Evolutionary conservation across 140 eudicot species (phyloP).

Genomic region (Stevia rebaudiana): DNA sequence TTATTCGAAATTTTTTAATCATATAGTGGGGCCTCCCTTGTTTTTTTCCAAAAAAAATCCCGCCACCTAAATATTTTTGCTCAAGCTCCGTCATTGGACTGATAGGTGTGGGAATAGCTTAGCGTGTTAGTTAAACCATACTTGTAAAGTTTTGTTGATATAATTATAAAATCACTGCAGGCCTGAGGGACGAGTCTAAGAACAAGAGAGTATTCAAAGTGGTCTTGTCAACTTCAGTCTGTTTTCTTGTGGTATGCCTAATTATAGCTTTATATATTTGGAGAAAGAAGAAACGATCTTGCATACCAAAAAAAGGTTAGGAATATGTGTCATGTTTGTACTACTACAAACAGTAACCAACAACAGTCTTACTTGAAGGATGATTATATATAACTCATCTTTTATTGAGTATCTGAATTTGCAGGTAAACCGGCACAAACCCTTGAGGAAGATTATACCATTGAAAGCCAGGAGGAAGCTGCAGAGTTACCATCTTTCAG

Average conservation of each 20-base stretch:
- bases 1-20: too few relatives aligned
- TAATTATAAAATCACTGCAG: neutral
- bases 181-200: neutral
- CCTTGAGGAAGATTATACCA: conserved; percentile 15
- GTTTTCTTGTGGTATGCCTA: neutral
- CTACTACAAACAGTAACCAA: neutral
- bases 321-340: conserved; percentile 1
- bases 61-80: too few relatives aligned
- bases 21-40: too few relatives aligned
- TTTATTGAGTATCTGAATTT: neutral
- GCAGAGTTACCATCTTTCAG: conserved; percentile 12
- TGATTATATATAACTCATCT: neutral
- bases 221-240: conserved; percentile 6
- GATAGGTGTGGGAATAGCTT: too few relatives aligned
- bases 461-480: conserved; percentile 16
- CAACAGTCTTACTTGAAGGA: neutral
- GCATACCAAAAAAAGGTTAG: neutral
- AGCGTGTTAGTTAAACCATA: too few relatives aligned
- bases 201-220: conserved; percentile 3
- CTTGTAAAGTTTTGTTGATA: too few relatives aligned
- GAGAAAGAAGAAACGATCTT: neutral
- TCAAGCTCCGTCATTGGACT: too few relatives aligned
- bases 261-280: conserved; percentile 12
- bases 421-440: neutral
- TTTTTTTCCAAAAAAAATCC: too few relatives aligned